Evolutionary conservation across 257 asterid genomes (phyloP).

Genomic region (Solanum phureja): DNA sequence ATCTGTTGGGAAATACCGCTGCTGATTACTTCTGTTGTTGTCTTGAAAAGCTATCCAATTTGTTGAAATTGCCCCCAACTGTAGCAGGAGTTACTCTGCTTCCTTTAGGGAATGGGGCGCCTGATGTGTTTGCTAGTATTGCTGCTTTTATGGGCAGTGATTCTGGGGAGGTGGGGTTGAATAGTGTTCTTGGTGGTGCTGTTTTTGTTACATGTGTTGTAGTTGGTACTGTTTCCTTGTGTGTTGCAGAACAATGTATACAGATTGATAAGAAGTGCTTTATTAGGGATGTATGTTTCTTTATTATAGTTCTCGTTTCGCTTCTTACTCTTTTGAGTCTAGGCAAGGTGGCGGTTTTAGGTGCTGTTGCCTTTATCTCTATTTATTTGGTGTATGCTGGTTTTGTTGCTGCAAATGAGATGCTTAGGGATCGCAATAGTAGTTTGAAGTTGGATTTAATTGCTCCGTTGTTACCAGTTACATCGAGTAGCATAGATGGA

Average conservation of each 20-base stretch:
- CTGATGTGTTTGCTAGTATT: slow-evolving; percentile 80
- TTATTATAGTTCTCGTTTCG: slow-evolving; percentile 29
- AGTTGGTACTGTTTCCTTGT: slow-evolving; percentile 48
- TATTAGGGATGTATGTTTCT: slow-evolving; percentile 56
- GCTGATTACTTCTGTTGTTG: slow-evolving; percentile 72
- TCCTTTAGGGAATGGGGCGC: slow-evolving; percentile 85
- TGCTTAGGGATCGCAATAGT: slow-evolving; percentile 19
- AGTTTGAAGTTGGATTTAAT: slow-evolving; percentile 19
- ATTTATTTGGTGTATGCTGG: slow-evolving; percentile 48
- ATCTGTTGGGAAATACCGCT: slow-evolving; percentile 77
- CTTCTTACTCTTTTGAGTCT: slow-evolving; percentile 37
- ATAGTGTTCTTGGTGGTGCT: slow-evolving; percentile 84
- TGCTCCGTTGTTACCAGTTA: slow-evolving; percentile 36
- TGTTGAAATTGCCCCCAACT: slow-evolving; percentile 54
- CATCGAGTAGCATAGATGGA: background rate
- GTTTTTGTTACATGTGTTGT: slow-evolving; percentile 75
- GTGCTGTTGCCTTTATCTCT: slow-evolving; percentile 46
- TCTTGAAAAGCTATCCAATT: slow-evolving; percentile 48
- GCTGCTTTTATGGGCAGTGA: slow-evolving; percentile 60
- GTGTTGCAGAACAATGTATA: slow-evolving; percentile 32
- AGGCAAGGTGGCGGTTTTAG: slow-evolving; percentile 48
- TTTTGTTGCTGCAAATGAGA: slow-evolving; percentile 47
- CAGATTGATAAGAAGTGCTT: slow-evolving; percentile 71
- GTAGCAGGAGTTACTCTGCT: slow-evolving; percentile 89
- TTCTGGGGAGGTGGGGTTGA: slow-evolving; percentile 72